phyloP scores from a whole-genome alignment of 2,329 filamentous ascomycete genomes.

The Beauveria sp. region DNA sequence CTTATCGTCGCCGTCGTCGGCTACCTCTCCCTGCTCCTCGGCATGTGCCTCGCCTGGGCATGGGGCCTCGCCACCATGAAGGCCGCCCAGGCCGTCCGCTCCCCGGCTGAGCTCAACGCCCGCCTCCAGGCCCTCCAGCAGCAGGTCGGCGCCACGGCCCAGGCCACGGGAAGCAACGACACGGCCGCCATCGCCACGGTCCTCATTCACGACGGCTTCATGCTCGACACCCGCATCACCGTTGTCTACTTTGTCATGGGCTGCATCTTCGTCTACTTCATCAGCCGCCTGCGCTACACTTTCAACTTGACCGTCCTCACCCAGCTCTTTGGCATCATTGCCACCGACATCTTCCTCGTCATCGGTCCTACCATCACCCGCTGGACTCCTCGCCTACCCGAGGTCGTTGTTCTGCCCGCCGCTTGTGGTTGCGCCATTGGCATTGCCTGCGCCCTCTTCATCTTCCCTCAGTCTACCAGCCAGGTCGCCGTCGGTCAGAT shows the following conservation, averaged over 20 bases:
- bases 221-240: slow-evolving; percentile 39
- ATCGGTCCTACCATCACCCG: slow-evolving; percentile 33
- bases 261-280: slow-evolving; percentile 35
- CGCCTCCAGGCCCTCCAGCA: slow-evolving; percentile 26
- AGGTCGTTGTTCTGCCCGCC: slow-evolving; percentile 34
- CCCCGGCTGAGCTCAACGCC: slow-evolving; percentile 29
- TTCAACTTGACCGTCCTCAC: slow-evolving; percentile 37
- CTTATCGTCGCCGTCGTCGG: slow-evolving; percentile 37
- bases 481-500: slow-evolving; percentile 30
- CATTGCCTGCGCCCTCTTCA: slow-evolving; percentile 32
- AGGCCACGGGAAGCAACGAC: slow-evolving; percentile 15
- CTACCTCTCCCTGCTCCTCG: slow-evolving; percentile 33
- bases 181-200: slow-evolving; percentile 18
- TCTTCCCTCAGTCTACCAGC: slow-evolving; percentile 43
- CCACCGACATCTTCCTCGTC: slow-evolving; percentile 36
- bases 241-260: slow-evolving; percentile 30
- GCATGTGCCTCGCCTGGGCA: slow-evolving; percentile 39
- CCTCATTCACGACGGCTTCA: slow-evolving; percentile 35
- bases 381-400: slow-evolving; percentile 31
- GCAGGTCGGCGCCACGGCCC: slow-evolving; percentile 26
- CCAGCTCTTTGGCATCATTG: slow-evolving; percentile 39
- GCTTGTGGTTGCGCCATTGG: slow-evolving; percentile 39
- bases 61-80: slow-evolving; percentile 44
- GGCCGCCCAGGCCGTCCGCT: slow-evolving; percentile 35
- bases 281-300: slow-evolving; percentile 33